A percentile compares a stretch with the other conserved stretches of the same genome.
phyloP scores from a whole-genome alignment of 2,329 filamentous ascomycete species.

The Stylonectria norvegica region DNA sequence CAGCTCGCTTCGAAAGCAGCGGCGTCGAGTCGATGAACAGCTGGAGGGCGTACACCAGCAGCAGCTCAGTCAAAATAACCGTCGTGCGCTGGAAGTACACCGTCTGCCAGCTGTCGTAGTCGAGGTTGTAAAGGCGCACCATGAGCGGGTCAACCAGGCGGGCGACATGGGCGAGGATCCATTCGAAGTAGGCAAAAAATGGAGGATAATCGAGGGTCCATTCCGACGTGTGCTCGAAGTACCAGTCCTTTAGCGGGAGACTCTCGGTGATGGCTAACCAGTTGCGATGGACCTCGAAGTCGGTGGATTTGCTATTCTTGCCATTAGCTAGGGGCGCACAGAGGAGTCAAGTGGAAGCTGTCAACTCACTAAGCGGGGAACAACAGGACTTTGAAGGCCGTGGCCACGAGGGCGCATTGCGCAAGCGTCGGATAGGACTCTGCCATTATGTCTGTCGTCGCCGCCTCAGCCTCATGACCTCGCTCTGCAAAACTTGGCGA shows the following conservation, averaged over 20 bases:
- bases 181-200: constrained; percentile 98
- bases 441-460: constrained; percentile 55
- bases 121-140: constrained; percentile 75
- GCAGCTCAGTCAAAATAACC: constrained; percentile 79
- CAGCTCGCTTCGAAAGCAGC: constrained; percentile 63
- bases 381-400: constrained; percentile 85
- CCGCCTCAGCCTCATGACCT: constrained; percentile 24
- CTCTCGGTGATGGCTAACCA: constrained; percentile 96
- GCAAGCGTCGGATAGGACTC: constrained; percentile 81
- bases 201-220: constrained; percentile 99
- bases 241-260: constrained; percentile 84
- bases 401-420: constrained; percentile 82
- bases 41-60: constrained; percentile 79
- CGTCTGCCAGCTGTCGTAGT: constrained; percentile 89
- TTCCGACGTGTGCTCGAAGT: constrained; percentile 96
- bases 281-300: constrained; percentile 98
- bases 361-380: constrained; percentile 86
- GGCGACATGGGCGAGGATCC: constrained; percentile 79
- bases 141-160: constrained; percentile 74
- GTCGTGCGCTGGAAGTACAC: constrained; percentile 89
- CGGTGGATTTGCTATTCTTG: constrained; percentile 80
- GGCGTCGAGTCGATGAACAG: constrained; percentile 73
- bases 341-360: not conserved
- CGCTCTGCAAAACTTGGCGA: constrained; percentile 1
- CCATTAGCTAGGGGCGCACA: constrained; percentile 4